Base-by-base conservation (phyloP, 495 filamentous ascomycete genomes). In the Xylaria venustula region DNA sequence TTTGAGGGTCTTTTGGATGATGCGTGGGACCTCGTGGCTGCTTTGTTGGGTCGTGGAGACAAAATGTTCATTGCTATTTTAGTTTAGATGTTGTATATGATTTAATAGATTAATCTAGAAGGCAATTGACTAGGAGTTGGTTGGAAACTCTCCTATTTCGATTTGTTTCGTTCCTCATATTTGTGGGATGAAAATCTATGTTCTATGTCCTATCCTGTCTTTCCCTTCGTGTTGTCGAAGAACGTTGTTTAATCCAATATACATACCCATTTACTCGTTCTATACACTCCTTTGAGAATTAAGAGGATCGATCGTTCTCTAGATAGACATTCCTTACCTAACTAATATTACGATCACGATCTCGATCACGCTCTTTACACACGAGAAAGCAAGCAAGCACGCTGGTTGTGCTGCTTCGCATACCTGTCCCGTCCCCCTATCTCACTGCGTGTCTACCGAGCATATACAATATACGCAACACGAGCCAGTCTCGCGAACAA, bases 401-500 rank as follows among this genome's bases (percentile, higher is more conserved):
- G 26, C 57, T 7, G 57, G 57, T 1, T 19, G 57, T 52, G 57
- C 57, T 52, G 36, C 56, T 40, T 44, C 23, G 15, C 36, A 15
- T 42, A 54, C 51, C 20, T 22, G 42, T 15, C 22, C 22, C 25
- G 3, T 12, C 7, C 9, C 30, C 12, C n/a, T n/a, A n/a, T n/a
- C n/a, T n/a, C n/a, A n/a, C n/a, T n/a, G n/a, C n/a, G n/a, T n/a
- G n/a, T n/a, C n/a, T n/a, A n/a, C n/a, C n/a, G n/a, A n/a, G n/a
- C n/a, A n/a, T n/a, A n/a, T n/a, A n/a, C n/a, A n/a, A n/a, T n/a
- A n/a, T n/a, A n/a, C n/a, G n/a, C n/a, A n/a, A n/a, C n/a, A n/a
- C n/a, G n/a, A n/a, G n/a, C n/a, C n/a, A n/a, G n/a, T n/a, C n/a
- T n/a, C n/a, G n/a, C n/a, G n/a, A n/a, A n/a, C n/a, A n/a, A n/a